Base-by-base conservation (phyloP, 2,329 filamentous ascomycete species). In the Parafenestella ontariensis region DNA sequence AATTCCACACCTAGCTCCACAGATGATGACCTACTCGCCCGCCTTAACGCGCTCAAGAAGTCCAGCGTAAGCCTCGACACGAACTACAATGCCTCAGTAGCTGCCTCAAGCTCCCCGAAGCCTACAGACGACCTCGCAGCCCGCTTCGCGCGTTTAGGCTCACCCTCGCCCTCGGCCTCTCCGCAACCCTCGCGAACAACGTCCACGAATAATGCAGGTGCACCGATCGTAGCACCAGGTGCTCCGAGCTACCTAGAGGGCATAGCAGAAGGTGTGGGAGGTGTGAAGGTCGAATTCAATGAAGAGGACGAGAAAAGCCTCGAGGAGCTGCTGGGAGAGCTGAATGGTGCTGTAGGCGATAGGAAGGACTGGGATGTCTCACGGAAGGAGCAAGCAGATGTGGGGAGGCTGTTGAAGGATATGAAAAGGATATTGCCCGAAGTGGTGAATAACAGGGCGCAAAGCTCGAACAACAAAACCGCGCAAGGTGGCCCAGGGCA, bases 31-130 rank as follows among this genome's bases (percentile, higher is more conserved):
- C 76, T 82, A 18, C 77, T 82, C 49, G 78, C 79, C 18, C 77
- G 80, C 44, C 72, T 82, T 31, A 81, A 82, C 57, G 79, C 80
- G 13, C 72, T 82, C 43, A 81, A 80, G 61, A 76, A 77, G 39
- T 77, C 78, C 1, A 72, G 66, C 24, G 70, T 81, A 18, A 74
- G 59, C 46, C 64, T 81, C 17, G 60, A 69, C 15, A 65, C 62
- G 17, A 63, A 59, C 23, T 58, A 55, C 23, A 56, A 29, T 23
- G 55, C 59, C 18, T 71, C 70, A 5, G 62, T 61, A 52, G 49
- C 56, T 5, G 40, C 50, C 3, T 26, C 41, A 15, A 43, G 15
- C 17, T 49, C 62, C 15, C 54, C 61, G 5, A 53, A 62, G 15
- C 61, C 64, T 36, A 58, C 66, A 34, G 64, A 74, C 34, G 72